phyloP scores from a whole-genome alignment of 2,329 filamentous ascomycete species.

The Meredithiella fracta region DNA sequence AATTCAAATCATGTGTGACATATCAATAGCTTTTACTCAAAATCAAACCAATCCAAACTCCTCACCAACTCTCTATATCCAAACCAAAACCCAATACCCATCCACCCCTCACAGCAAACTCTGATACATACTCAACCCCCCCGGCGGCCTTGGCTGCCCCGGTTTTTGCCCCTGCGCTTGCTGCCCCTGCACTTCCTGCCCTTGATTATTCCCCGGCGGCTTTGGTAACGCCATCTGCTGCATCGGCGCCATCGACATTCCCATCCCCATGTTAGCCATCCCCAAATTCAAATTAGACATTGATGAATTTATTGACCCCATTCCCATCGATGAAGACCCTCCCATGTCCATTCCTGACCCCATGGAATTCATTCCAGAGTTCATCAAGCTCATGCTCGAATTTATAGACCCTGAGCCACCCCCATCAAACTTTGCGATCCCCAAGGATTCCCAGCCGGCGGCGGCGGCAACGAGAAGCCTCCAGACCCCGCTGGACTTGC shows the following conservation, averaged over 20 bases:
- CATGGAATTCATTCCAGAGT: conserved; percentile 13
- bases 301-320: conserved; percentile 10
- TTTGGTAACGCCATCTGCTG: neutral
- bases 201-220: neutral
- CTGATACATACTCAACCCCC: conserved; percentile 50
- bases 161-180: conserved; percentile 16
- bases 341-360: conserved; percentile 13
- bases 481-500: conserved; percentile 13
- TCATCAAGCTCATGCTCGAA: neutral
- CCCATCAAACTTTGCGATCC: neutral
- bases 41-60: too few species aligned
- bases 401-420: neutral
- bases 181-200: neutral
- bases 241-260: conserved; percentile 16
- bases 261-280: conserved; percentile 15
- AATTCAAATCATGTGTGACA: too few species aligned
- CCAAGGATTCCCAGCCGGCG: neutral
- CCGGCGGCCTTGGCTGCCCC: conserved; percentile 23
- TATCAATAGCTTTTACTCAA: too few species aligned
- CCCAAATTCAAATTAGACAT: neutral
- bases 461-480: conserved; percentile 15
- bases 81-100: neutral
- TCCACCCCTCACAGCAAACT: conserved; percentile 37
- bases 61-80: too few species aligned
- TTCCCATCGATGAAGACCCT: neutral